Base-by-base conservation (phyloP, 768 basidiomycete species). In the Pisolithus albus region DNA sequence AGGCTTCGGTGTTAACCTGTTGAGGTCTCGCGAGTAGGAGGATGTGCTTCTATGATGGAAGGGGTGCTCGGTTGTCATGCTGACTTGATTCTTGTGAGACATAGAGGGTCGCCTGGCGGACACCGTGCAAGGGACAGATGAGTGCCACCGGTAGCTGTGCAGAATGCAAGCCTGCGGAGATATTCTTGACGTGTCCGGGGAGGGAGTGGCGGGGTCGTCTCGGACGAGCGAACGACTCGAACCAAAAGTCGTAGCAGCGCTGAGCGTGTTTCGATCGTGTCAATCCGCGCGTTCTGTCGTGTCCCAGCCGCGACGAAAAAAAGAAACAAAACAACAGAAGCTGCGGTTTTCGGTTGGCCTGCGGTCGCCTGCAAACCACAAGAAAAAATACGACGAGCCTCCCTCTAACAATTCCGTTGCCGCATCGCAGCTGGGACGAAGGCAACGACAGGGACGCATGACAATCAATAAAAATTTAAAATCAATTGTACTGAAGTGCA, bases 41-140 rank as follows among this genome's bases (percentile, higher is more conserved):
- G 83, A 83, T 37, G 83, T 81, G 19, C 75, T 68, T 57, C 74
- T 81, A 64, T 79, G 81, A 53, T 74, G 72, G 15, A 80, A 77
- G 24, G 66, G 65, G 51, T 72, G 77, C 38, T 73, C 59, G 32
- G 47, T 32, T 52, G 52, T 51, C 55, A 47, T 50, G 38, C 42
- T 43, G 51, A 37, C 32, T 44, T 58, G 50, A 44, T 41, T 50
- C 42, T 52, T 51, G 49, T 42, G 52, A 8, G 57, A 56, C 59
- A 66, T 63, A 18, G 18, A 9, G 7, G 21, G n/a, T 18, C 40
- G 18, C n/a, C n/a, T 19, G 16, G 18, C 10, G 40, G 11, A 41
- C 18, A 21, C 21, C 19, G 39, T 19, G 39, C 39, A 40, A 40
- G 19, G 19, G 16, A 40, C 21, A 21, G 40, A 41, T 19, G 19